Evolutionary conservation across 1,284 basidiomycete genomes (phyloP).

Genomic region (Sanghuangporus sanghuang): DNA sequence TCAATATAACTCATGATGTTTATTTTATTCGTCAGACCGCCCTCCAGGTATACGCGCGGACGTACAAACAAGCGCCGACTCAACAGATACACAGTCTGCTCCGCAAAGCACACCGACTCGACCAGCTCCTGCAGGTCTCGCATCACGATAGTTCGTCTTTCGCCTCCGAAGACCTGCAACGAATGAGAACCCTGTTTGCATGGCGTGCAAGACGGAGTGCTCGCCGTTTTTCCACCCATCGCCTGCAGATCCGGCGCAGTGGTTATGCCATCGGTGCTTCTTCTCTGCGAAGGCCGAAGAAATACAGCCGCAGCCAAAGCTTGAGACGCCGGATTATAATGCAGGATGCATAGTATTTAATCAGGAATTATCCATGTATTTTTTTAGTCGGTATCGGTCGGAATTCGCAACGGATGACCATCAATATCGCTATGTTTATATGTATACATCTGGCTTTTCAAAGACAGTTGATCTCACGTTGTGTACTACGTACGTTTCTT

Average conservation of each 20-base stretch:
- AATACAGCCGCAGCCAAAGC: conserved; percentile 14
- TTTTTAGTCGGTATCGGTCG: neutral
- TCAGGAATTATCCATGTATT: neutral
- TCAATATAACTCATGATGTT: neutral
- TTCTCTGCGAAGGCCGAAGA: conserved; percentile 26
- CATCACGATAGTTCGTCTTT: conserved; percentile 15
- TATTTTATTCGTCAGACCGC: conserved; percentile 52
- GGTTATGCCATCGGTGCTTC: conserved; percentile 56
- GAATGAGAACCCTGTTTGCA: conserved; percentile 23
- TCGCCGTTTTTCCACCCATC: conserved; percentile 36
- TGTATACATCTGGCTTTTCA: no score
- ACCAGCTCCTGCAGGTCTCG: conserved; percentile 46
- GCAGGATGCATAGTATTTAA: neutral
- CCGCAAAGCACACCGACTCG: conserved; percentile 80
- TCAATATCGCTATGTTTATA: no score
- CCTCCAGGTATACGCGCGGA: conserved; percentile 77
- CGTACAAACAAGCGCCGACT: conserved; percentile 76
- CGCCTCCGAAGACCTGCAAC: conserved; percentile 16
- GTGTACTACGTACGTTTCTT: no score
- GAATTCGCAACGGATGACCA: neutral
- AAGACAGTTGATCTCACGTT: no score
- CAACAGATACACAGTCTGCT: conserved; percentile 75
- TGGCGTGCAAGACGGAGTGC: conserved; percentile 31
- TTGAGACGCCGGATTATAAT: conserved; percentile 23
- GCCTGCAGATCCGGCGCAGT: conserved; percentile 25